phyloP scores from a whole-genome alignment of 2,329 filamentous ascomycete genomes.

The Hypoxylon sp. region DNA sequence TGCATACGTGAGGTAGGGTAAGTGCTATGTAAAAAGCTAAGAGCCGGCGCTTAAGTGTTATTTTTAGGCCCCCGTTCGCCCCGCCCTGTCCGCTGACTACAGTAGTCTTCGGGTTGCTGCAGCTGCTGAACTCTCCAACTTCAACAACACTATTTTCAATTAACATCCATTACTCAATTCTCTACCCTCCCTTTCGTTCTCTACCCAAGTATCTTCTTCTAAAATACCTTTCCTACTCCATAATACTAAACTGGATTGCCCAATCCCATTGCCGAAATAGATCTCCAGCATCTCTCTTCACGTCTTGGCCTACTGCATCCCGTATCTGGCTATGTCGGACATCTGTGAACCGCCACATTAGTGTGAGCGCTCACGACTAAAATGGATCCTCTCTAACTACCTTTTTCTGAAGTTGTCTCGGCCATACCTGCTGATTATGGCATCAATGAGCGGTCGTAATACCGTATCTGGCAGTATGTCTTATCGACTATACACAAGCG shows the following conservation, averaged over 20 bases:
- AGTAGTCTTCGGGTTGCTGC: no score
- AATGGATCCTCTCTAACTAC: slow-evolving; percentile 19
- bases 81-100: no score
- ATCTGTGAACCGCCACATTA: slow-evolving; percentile 26
- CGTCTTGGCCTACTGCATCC: slow-evolving; percentile 18
- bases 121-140: no score
- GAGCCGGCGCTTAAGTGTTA: slow-evolving; percentile 29
- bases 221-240: no score
- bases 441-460: slow-evolving; percentile 9
- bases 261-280: slow-evolving; percentile 15
- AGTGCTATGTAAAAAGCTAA: no score
- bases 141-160: no score
- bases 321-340: slow-evolving; percentile 16
- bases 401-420: slow-evolving; percentile 25
- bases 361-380: slow-evolving; percentile 25
- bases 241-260: slow-evolving; percentile 5
- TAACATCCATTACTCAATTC: no score
- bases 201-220: slow-evolving; percentile 4
- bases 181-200: slow-evolving; percentile 24
- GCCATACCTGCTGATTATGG: slow-evolving; percentile 13
- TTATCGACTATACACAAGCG: slow-evolving; percentile 27
- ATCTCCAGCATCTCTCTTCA: slow-evolving; percentile 16
- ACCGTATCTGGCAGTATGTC: slow-evolving; percentile 17
- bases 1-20: no score
- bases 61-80: slow-evolving; percentile 33